phyloP scores from a whole-genome alignment of 73 alveolate genomes.

The Effrenium voratum region DNA sequence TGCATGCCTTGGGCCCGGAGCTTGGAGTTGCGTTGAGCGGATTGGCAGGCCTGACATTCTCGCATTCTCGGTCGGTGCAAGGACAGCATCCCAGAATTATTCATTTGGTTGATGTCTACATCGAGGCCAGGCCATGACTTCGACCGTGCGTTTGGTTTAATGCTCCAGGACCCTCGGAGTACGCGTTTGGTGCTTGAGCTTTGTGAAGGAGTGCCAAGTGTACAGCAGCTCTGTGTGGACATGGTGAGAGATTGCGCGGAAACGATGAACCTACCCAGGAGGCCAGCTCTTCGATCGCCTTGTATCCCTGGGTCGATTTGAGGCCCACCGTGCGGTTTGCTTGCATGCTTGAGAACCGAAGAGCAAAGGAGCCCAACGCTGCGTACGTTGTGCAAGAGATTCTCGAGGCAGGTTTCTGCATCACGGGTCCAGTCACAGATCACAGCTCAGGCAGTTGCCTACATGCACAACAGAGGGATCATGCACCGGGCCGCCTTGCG shows the following conservation, averaged over 20 bases:
- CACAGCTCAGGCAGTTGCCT: conserved; percentile 31
- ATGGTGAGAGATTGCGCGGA: neutral
- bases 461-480: conserved; percentile 56
- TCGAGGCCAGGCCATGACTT: neutral
- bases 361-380: conserved; percentile 52
- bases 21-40: neutral
- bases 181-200: conserved; percentile 85
- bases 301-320: conserved; percentile 66
- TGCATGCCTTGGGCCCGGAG: conserved; percentile 32
- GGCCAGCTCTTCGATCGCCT: conserved; percentile 87
- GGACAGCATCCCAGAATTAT: conserved; percentile 81
- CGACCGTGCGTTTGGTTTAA: neutral
- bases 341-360: neutral
- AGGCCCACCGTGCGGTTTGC: neutral
- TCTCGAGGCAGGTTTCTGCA: conserved; percentile 30
- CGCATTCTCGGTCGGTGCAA: neutral
- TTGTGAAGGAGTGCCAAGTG: conserved; percentile 1
- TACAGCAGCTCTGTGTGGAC: neutral
- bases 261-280: neutral
- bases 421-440: neutral
- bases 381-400: conserved; percentile 72
- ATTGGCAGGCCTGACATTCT: neutral
- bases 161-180: conserved; percentile 52
- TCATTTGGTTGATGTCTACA: conserved; percentile 38
- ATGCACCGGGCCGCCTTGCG: conserved; percentile 38